These are phyloP conservation scores for Lactifluus hygrophoroides DNA, from an alignment of 768 basidiomycete species.

Conservation along the genomic window DNA sequence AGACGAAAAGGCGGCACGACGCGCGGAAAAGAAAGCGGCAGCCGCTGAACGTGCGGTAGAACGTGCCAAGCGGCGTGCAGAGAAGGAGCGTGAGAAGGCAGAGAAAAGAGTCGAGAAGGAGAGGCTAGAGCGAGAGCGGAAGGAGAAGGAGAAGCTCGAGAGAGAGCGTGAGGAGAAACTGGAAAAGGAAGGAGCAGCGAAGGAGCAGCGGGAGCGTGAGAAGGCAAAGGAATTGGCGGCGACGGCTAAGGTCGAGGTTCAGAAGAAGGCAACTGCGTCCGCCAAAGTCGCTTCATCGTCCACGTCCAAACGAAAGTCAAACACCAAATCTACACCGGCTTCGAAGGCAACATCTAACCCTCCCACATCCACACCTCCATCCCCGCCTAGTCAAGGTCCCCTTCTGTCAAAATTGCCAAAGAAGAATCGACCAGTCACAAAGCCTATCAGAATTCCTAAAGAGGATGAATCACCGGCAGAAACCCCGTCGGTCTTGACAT, in stretches of 20 bases:
- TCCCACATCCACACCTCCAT: conserved; percentile 16
- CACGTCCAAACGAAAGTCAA: conserved; percentile 20
- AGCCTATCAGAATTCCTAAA: conserved; percentile 49
- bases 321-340: conserved; percentile 23
- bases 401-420: conserved; percentile 78
- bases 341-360: conserved; percentile 20
- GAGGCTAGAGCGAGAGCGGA: conserved; percentile 30
- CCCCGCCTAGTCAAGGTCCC: conserved; percentile 52
- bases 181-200: conserved; percentile 25
- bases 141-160: conserved; percentile 35
- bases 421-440: conserved; percentile 62
- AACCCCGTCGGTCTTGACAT: conserved; percentile 35
- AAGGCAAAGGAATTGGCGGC: conserved; percentile 25
- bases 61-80: conserved; percentile 51
- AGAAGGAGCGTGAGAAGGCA: conserved; percentile 47
- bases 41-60: conserved; percentile 56
- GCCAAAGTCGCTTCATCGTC: conserved; percentile 1
- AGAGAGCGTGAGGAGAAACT: conserved; percentile 31
- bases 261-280: conserved; percentile 4
- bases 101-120: conserved; percentile 51
- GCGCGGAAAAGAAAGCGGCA: conserved; percentile 44
- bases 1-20: conserved; percentile 41
- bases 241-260: conserved; percentile 13
- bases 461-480: conserved; percentile 43
- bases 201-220: conserved; percentile 22